Conservation (phyloP, 257 asterid species). For the Fraxinus excelsior region DNA sequence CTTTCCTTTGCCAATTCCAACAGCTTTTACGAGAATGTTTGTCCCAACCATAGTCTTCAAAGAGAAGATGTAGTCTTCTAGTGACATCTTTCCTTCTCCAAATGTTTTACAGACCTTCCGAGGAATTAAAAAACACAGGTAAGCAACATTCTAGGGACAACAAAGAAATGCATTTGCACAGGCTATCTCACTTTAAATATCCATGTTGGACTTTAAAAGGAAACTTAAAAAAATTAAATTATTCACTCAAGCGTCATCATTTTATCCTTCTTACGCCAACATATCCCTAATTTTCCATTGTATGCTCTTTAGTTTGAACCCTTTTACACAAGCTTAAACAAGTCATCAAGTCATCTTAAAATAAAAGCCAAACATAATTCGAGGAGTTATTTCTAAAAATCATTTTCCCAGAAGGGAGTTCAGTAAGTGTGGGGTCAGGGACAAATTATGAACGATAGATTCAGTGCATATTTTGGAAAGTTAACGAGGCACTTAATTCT, state of each 20-base stretch:
- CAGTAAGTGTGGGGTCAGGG: not conserved
- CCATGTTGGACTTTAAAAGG: not conserved
- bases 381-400: not conserved
- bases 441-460: not conserved
- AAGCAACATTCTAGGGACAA: not conserved
- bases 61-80: slow-evolving; percentile 56
- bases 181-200: not conserved
- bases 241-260: not conserved
- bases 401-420: not conserved
- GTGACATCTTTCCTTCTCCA: slow-evolving; percentile 48
- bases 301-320: not conserved
- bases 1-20: slow-evolving; percentile 63
- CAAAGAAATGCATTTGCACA: not conserved
- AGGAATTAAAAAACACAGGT: slow-evolving; percentile 20
- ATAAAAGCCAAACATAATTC: too few species aligned
- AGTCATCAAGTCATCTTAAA: not conserved
- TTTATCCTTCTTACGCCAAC: not conserved
- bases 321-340: not conserved
- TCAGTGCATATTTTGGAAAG: not conserved
- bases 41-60: slow-evolving; percentile 64
- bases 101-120: slow-evolving; percentile 53
- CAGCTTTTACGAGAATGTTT: slow-evolving; percentile 56
- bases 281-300: not conserved
- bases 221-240: not conserved
- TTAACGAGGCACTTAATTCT: not conserved